Evolutionary conservation across 164 flowering plant species (phyloP), one percentile per base, ranked within the genome.

Genomic region (Dillenia suffruticosa): DNA sequence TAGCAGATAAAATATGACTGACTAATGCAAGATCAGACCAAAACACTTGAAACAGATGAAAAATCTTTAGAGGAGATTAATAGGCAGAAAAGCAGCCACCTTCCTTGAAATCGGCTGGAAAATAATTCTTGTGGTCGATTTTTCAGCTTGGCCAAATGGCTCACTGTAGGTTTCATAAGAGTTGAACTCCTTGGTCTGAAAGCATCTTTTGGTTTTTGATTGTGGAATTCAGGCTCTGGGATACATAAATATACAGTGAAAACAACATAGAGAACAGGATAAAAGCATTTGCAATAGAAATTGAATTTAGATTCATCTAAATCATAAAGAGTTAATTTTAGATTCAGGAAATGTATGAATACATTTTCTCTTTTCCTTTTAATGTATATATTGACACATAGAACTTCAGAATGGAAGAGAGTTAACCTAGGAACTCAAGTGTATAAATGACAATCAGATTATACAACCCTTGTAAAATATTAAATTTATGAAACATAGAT

Each of bases 121-220:
- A 65, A 66, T 46, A 58, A 56, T 60, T 74, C 75, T 56, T 32
- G 71, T 10, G 71, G 71, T 53, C 49, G 76, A 64, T 72, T 86
- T 81, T 91, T 32, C 40, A 32, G 96, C 83, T 91, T 94, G 46
- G 99, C 99, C 70, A 94, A 64, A 57, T 82, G 87, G 72, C 99
- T 89, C 32, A 90, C 95, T 17, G 99, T 94, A 54, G 99, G 97
- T 62, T 86, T 91, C 98, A 89, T 91, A 71, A 90, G 78, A 64
- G 97, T 91, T 60, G 97, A 87, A 66, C 79, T 74, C 79, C 81
- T 85, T 15, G 77, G 67, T 67, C 75, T 85, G 49, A 49, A 69
- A 32, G 65, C 43, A 22, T 64, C 40, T 1, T 67, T 72, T 84
- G 0, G 57, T 49, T 65, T 77, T 77, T 43, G 63, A 57, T 54